Base-by-base conservation (phyloP, 768 basidiomycete species). In the Clavulina sp. region DNA sequence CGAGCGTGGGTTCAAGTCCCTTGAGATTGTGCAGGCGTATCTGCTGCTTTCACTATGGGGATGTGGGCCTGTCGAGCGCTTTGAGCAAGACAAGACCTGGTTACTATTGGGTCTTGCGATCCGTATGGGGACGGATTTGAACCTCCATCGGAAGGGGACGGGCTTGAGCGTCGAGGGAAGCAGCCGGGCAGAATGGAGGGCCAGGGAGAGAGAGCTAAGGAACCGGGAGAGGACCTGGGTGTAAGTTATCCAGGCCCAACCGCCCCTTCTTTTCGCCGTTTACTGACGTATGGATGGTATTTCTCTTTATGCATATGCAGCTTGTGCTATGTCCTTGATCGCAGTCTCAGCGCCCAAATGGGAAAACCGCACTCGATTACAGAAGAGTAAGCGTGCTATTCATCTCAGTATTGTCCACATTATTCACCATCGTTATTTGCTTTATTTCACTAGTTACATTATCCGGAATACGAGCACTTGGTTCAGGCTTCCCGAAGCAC, bases 201-300 rank as follows among this genome's bases (percentile, higher is more conserved):
- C 80, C 23, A 77, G 84, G 50, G 87, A 85, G 60, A 65, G 73
- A 53, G 85, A 97, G 68, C 79, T 95, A 9, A 81, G 85, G 66
- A 99, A 96, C 63, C 77, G 95, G 41, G 92, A 97, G 65, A 70
- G 95, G 46, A 88, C 89, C 5, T 99, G 95, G 95, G 69, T 95
- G 48, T 65, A 64, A 41, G 65, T 61, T 29, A 65, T 64, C 57
- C 33, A 51, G 56, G n/a, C n/a, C n/a, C n/a, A 23, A 52, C 51
- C 52, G 52, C n/a, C 5, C 16, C 19, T 18, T 46, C 7, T 9
- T 51, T 29, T 13, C 9, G 26, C 16, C 50, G 26, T 51, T 51
- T 18, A 6, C 48, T 48, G 21, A 38, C 34, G 49, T 19, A n/a
- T n/a, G n/a, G n/a, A n/a, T n/a, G n/a, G n/a, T n/a, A n/a, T 51